Percentiles rank a stretch among this genome's conserved stretches.
Conservation (phyloP, 2,329 filamentous ascomycete species). For the Calonectria hongkongensis region DNA sequence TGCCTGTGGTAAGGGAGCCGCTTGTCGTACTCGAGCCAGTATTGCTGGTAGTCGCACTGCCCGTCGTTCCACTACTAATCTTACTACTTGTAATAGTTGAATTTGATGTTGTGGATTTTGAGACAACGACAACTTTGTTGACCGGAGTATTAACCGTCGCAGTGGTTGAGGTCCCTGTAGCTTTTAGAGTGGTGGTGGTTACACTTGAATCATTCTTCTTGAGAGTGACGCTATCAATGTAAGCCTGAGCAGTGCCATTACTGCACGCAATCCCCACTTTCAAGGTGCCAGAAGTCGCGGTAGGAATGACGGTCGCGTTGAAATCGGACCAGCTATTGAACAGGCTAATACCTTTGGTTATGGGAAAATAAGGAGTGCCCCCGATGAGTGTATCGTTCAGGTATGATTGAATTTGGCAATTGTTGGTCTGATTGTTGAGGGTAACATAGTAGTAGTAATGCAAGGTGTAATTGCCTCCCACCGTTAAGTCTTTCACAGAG, state of each 20-base stretch:
- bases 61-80: not conserved
- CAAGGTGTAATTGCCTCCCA: not conserved
- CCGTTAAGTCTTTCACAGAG: not conserved
- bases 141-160: not conserved
- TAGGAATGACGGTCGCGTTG: not conserved
- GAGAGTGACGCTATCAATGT: slow-evolving; percentile 7
- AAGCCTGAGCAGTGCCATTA: slow-evolving; percentile 1
- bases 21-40: no score
- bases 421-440: slow-evolving; percentile 2
- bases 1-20: no score
- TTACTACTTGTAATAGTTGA: not conserved
- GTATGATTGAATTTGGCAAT: slow-evolving; percentile 11
- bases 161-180: not conserved
- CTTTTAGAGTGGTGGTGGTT: not conserved
- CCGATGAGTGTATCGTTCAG: not conserved
- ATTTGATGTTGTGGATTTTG: not conserved
- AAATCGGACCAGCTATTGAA: slow-evolving; percentile 4
- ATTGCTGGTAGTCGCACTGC: not conserved
- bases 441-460: slow-evolving; percentile 19
- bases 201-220: not conserved
- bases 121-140: not conserved
- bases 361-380: not conserved
- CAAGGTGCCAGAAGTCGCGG: not conserved
- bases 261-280: not conserved
- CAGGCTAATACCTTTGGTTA: not conserved